These are phyloP conservation scores for Coemansia sp. DNA, from an alignment of 192 early-diverging fungal genomes.

Conservation along the genomic window DNA sequence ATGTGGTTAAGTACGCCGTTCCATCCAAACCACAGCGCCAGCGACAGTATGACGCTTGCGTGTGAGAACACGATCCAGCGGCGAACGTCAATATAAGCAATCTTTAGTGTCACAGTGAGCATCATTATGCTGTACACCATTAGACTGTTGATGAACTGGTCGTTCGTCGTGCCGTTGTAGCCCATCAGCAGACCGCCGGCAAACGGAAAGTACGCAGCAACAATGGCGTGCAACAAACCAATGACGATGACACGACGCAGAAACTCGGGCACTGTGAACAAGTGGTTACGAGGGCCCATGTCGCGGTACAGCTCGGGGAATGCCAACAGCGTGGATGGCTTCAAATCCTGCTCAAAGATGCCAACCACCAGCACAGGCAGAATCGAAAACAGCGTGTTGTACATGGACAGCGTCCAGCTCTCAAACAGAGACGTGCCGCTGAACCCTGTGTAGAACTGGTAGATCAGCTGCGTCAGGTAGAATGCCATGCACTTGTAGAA, in stretches of 20 bases:
- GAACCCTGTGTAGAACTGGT: conserved; percentile 75
- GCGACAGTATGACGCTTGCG: conserved; percentile 56
- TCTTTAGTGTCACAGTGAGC: conserved; percentile 67
- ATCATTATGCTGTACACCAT: conserved; percentile 63
- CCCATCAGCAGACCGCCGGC: conserved; percentile 30
- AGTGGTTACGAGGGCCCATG: conserved; percentile 50
- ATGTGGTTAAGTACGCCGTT: conserved; percentile 63
- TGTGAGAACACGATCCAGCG: conserved; percentile 65
- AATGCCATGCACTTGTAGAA: conserved; percentile 88
- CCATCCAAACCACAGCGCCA: conserved; percentile 65
- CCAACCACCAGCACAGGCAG: conserved; percentile 78
- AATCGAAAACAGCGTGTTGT: conserved; percentile 81
- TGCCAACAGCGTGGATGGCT: conserved; percentile 59
- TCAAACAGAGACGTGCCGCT: conserved; percentile 74
- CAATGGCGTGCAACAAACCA: conserved; percentile 52
- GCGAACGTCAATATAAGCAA: conserved; percentile 69
- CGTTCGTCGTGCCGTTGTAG: conserved; percentile 38
- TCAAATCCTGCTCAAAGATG: conserved; percentile 82
- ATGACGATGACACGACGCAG: conserved; percentile 55
- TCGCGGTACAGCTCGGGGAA: conserved; percentile 73
- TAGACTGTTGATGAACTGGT: conserved; percentile 61
- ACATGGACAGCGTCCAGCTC: conserved; percentile 75
- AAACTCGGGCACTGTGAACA: conserved; percentile 51
- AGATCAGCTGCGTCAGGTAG: conserved; percentile 72
- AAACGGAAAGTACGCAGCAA: conserved; percentile 44